Evolutionary conservation across 306 rosid species (phyloP).

Genomic region (Cyclanthera cordifolia): DNA sequence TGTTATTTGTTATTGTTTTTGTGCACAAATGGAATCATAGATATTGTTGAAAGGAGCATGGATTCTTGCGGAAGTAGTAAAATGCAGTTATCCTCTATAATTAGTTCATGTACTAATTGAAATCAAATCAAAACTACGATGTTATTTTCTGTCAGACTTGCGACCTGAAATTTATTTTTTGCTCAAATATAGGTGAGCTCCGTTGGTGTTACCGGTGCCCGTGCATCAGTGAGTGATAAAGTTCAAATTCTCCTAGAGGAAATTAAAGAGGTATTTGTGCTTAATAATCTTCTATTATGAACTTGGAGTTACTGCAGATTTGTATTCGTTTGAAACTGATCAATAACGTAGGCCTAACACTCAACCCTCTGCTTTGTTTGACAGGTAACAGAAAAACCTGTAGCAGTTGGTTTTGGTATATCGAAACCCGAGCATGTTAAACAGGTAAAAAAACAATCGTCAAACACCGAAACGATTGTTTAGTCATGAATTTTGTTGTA

Average conservation of each 20-base stretch:
- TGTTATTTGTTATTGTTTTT: background rate
- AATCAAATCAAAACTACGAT: background rate
- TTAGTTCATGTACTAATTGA: background rate
- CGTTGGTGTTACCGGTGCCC: slow-evolving; percentile 83
- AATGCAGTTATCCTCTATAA: background rate
- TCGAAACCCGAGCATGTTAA: slow-evolving; percentile 77
- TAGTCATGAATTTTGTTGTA: background rate
- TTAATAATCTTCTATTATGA: no score
- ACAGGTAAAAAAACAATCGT: slow-evolving; percentile 34
- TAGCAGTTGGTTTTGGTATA: slow-evolving; percentile 95
- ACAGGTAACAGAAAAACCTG: slow-evolving; percentile 72
- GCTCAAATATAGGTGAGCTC: slow-evolving; percentile 63
- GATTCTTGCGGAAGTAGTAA: background rate
- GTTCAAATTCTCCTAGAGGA: slow-evolving; percentile 55
- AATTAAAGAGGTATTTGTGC: slow-evolving; percentile 38
- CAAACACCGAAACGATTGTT: background rate
- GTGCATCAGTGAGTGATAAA: slow-evolving; percentile 50
- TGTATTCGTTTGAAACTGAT: background rate
- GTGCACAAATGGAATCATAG: background rate
- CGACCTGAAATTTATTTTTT: background rate
- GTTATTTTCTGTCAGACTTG: background rate
- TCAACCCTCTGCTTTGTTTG: background rate
- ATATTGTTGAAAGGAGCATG: background rate
- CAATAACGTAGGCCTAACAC: background rate
- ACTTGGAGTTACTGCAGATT: no score